These are phyloP conservation scores for Zalaria sp. DNA, from an alignment of 2,329 filamentous ascomycete species.

Conservation along the genomic window DNA sequence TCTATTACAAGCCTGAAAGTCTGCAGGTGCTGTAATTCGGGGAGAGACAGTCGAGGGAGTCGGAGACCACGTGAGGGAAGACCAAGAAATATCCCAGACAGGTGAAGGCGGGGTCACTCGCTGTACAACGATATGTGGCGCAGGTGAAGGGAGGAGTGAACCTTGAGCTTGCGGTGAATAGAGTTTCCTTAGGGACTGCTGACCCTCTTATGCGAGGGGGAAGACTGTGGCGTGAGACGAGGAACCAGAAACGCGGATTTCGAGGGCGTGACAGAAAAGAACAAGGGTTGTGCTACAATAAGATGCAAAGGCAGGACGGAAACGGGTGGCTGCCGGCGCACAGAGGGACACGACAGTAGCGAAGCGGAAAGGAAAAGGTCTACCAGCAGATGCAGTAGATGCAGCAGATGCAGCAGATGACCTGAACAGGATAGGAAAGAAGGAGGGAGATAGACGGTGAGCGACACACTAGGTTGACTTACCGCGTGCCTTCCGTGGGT, in stretches of 20 bases:
- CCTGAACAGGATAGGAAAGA: not conserved
- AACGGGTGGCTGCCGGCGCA: not conserved
- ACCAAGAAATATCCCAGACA: too few relatives aligned
- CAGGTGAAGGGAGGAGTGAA: too few relatives aligned
- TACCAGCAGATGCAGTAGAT: not conserved
- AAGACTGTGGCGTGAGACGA: too few relatives aligned
- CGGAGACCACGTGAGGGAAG: too few relatives aligned
- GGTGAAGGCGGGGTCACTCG: too few relatives aligned
- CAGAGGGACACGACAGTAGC: not conserved
- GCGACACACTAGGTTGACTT: not conserved
- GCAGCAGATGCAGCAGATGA: not conserved
- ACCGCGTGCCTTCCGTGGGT: not conserved
- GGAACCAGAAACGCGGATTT: not conserved
- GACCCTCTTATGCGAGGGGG: too few relatives aligned
- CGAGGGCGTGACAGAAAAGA: not conserved
- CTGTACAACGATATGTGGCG: too few relatives aligned
- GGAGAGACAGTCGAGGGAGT: too few relatives aligned
- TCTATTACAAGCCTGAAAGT: too few relatives aligned
- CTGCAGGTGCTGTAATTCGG: too few relatives aligned
- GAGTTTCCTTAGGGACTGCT: too few relatives aligned
- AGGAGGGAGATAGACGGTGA: not conserved
- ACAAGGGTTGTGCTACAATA: not conserved
- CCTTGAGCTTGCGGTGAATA: too few relatives aligned
- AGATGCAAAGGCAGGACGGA: not conserved
- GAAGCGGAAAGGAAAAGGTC: not conserved